Conservation (phyloP, 1,139 yeast species). For the Saccharomyces hybrid region DNA sequence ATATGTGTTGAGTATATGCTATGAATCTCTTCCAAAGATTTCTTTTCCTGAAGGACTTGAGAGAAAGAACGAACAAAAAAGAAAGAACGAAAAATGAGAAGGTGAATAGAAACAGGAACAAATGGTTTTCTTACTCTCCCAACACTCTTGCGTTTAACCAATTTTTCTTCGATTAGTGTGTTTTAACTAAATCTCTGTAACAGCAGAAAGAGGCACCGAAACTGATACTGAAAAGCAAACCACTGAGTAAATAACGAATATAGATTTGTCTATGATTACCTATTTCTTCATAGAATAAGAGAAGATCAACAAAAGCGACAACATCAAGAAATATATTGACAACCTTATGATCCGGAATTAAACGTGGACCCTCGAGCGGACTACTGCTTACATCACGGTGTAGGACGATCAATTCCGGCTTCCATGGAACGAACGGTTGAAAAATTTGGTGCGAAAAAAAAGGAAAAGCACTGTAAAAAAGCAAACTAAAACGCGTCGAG, state of each 20-base stretch:
- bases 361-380: constrained; percentile 1
- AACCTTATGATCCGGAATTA: background rate
- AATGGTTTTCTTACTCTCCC: background rate
- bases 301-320: background rate
- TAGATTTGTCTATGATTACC: background rate
- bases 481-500: background rate
- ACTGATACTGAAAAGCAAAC: background rate
- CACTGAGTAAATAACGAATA: background rate
- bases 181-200: background rate
- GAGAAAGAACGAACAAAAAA: background rate
- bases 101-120: background rate
- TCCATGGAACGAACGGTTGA: background rate
- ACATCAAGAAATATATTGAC: background rate
- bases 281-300: background rate
- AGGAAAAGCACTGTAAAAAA: background rate
- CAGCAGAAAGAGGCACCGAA: background rate
- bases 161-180: background rate
- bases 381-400: background rate
- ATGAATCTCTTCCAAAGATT: background rate
- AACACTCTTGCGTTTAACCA: background rate
- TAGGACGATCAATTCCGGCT: background rate
- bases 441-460: background rate
- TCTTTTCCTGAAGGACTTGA: background rate
- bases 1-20: background rate
- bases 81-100: background rate